Evolutionary conservation across 2,329 filamentous ascomycete genomes (phyloP).

Genomic region (Triangularia verruculosa): DNA sequence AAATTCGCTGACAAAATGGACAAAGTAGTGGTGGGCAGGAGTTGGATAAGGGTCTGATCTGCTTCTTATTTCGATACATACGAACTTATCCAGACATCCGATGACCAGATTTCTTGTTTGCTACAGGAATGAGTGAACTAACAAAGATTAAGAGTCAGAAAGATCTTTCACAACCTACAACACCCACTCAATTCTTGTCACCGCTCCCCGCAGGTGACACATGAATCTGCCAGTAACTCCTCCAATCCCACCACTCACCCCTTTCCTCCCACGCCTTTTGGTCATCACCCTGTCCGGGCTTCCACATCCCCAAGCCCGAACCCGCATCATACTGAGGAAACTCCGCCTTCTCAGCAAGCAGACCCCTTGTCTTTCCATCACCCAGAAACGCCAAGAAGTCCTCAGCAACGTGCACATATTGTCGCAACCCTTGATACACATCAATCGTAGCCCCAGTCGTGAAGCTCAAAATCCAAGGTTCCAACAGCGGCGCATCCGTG

Average conservation of each 20-base stretch:
- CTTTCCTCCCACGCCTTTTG: constrained; percentile 32
- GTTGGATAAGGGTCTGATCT: too few species aligned
- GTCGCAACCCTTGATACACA: constrained; percentile 51
- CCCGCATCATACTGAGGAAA: constrained; percentile 41
- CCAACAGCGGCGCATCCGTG: constrained; percentile 64
- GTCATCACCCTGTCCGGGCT: constrained; percentile 33
- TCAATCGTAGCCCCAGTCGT: constrained; percentile 60
- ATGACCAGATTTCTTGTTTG: too few species aligned
- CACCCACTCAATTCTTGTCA: background rate
- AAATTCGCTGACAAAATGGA: too few species aligned
- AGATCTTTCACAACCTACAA: too few species aligned
- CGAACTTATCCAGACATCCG: too few species aligned
- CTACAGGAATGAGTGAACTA: background rate
- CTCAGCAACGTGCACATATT: constrained; percentile 58
- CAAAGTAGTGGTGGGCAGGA: too few species aligned
- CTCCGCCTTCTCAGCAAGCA: constrained; percentile 49
- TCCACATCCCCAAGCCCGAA: constrained; percentile 33
- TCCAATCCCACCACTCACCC: constrained; percentile 39
- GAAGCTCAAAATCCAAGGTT: constrained; percentile 58
- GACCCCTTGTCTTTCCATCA: constrained; percentile 41
- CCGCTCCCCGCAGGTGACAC: constrained; percentile 29
- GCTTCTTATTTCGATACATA: too few species aligned
- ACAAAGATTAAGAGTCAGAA: background rate
- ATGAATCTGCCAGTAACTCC: constrained; percentile 43
- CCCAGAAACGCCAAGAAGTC: constrained; percentile 54